These are phyloP conservation scores for Musa troglodytarum DNA, from an alignment of 176 grass and related monocot species.

Conservation along the genomic window DNA sequence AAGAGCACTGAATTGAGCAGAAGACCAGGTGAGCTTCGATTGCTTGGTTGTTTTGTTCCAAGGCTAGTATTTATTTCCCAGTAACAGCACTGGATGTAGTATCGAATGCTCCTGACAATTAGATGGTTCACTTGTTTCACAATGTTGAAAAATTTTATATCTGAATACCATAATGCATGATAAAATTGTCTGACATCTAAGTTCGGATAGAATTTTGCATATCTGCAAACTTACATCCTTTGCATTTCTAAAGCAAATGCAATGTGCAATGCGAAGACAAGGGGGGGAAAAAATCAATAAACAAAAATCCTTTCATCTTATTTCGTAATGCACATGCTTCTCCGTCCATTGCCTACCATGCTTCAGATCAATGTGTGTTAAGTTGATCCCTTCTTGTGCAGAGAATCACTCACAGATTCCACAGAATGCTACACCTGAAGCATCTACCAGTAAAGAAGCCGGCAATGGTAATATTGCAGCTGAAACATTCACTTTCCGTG, in stretches of 20 bases:
- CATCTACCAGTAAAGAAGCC: conserved; percentile 27
- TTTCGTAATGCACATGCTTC: too few species aligned
- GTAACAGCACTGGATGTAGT: too few species aligned
- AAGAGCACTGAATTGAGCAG: background rate
- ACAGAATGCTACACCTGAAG: conserved; percentile 32
- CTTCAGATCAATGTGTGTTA: conserved; percentile 14
- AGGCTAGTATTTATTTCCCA: too few species aligned
- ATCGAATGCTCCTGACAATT: too few species aligned
- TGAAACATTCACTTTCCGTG: conserved; percentile 58
- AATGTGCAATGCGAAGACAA: too few species aligned
- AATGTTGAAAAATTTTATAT: too few species aligned
- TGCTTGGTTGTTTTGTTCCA: background rate
- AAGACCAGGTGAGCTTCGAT: conserved; percentile 23
- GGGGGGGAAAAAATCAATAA: too few species aligned
- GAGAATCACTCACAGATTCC: background rate
- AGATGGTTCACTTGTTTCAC: too few species aligned
- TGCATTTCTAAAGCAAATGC: background rate
- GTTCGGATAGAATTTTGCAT: conserved; percentile 3
- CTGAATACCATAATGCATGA: too few species aligned
- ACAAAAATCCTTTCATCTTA: too few species aligned
- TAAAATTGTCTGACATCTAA: too few species aligned
- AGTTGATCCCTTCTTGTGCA: conserved; percentile 23
- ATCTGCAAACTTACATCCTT: conserved; percentile 3
- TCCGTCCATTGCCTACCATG: background rate
- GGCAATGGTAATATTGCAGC: conserved; percentile 33